A percentile compares a stretch with the other conserved stretches of the same genome.
Conservation (phyloP, 768 basidiomycete species). For the Phanerochaete carnosa region DNA sequence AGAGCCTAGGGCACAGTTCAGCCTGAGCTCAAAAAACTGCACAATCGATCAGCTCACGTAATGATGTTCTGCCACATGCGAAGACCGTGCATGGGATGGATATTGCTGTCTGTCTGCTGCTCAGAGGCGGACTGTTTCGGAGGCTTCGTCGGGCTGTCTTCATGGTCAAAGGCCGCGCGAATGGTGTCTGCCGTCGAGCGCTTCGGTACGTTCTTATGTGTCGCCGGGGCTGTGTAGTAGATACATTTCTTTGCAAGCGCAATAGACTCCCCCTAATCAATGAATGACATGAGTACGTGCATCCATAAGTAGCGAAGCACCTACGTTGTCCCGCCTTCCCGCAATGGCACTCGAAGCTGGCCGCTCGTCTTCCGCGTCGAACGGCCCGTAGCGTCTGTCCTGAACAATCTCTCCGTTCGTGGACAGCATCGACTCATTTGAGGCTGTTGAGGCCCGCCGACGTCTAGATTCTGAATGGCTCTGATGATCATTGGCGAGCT, state of each 20-base stretch:
- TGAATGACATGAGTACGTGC: background rate
- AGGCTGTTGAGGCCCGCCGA: constrained; percentile 1
- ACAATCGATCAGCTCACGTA: constrained; percentile 30
- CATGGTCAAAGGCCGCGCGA: constrained; percentile 46
- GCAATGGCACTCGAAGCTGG: constrained; percentile 75
- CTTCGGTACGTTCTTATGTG: constrained; percentile 50
- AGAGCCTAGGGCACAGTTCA: constrained; percentile 32
- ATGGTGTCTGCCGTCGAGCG: constrained; percentile 41
- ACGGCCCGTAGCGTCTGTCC: constrained; percentile 32
- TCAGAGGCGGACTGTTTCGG: constrained; percentile 57
- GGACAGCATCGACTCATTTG: constrained; percentile 8
- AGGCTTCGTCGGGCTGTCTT: constrained; percentile 42
- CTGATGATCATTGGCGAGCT: constrained; percentile 19
- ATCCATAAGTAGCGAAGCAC: constrained; percentile 13
- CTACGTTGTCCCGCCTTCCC: constrained; percentile 62
- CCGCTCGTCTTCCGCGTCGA: constrained; percentile 60
- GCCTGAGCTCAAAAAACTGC: background rate
- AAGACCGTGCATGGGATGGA: constrained; percentile 50
- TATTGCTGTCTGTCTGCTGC: constrained; percentile 40
- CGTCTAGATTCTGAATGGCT: background rate
- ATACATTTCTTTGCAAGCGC: constrained; percentile 54
- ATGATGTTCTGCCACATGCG: constrained; percentile 53
- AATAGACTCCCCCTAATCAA: constrained; percentile 46
- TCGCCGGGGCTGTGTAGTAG: constrained; percentile 52
- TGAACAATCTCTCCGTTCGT: constrained; percentile 17